phyloP scores from a whole-genome alignment of 352 stramenopile genomes.

The Globisporangium echinulatum region DNA sequence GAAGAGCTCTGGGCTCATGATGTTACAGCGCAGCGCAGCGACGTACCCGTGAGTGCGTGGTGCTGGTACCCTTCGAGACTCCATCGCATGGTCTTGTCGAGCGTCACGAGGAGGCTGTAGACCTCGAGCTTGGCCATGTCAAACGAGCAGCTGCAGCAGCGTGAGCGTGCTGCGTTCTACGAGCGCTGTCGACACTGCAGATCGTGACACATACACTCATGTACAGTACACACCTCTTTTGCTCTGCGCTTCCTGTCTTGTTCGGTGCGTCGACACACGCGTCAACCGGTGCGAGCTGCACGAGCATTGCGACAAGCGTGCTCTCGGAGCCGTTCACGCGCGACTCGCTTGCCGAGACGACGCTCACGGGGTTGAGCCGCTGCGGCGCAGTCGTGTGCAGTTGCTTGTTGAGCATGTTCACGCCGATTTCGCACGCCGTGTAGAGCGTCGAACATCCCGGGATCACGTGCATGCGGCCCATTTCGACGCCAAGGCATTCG shows the following conservation, averaged over 20 bases:
- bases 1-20: too few species aligned
- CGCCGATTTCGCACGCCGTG: slow-evolving; percentile 33
- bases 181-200: too few species aligned
- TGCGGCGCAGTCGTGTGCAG: slow-evolving; percentile 15
- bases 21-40: too few species aligned
- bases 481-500: slow-evolving; percentile 50
- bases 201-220: too few species aligned
- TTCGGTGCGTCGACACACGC: slow-evolving; percentile 17
- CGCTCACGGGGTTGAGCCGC: slow-evolving; percentile 38
- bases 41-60: slow-evolving; percentile 36
- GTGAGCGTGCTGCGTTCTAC: neutral
- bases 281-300: slow-evolving; percentile 40
- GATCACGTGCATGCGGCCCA: slow-evolving; percentile 24
- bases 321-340: slow-evolving; percentile 24
- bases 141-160: slow-evolving; percentile 38
- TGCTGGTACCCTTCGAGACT: slow-evolving; percentile 53
- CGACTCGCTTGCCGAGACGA: slow-evolving; percentile 62
- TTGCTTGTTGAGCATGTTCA: slow-evolving; percentile 50
- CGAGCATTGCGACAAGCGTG: slow-evolving; percentile 45
- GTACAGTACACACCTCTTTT: neutral
- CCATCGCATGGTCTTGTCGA: slow-evolving; percentile 25
- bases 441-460: slow-evolving; percentile 35
- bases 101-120: slow-evolving; percentile 54
- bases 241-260: neutral
- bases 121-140: slow-evolving; percentile 55